phyloP scores from a whole-genome alignment of 225 moss, liverwort and hornwort species.

The Pseudoscleropodium purum region DNA sequence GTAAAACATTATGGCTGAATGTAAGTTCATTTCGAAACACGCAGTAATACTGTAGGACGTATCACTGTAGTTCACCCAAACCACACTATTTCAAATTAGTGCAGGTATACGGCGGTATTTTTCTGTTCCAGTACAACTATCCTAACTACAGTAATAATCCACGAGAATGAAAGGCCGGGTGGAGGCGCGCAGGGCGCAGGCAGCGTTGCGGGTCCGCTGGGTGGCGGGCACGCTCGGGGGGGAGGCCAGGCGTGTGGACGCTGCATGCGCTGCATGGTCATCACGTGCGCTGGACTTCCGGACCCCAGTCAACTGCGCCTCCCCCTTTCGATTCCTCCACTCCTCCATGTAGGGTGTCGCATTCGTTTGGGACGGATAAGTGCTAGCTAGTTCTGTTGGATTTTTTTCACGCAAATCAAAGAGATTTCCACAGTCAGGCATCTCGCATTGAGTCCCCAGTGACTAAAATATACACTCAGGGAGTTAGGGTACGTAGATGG shows the following conservation, averaged over 20 bases:
- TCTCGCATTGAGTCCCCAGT: neutral
- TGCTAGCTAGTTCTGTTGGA: neutral
- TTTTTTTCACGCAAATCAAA: neutral
- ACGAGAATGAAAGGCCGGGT: neutral
- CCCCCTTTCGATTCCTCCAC: neutral
- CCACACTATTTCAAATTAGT: neutral
- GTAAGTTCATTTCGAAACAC: neutral
- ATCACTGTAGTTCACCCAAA: neutral
- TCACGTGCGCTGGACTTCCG: slow-evolving; percentile 1
- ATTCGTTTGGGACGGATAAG: neutral
- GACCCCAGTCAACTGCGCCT: neutral
- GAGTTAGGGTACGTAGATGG: neutral
- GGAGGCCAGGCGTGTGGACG: neutral
- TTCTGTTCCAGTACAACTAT: too few relatives aligned
- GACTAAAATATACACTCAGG: neutral
- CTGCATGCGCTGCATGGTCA: neutral
- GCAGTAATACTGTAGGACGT: neutral
- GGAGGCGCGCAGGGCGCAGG: neutral
- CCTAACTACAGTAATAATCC: too few relatives aligned
- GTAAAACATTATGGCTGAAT: neutral
- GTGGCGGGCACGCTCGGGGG: slow-evolving; percentile 7
- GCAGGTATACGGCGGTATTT: neutral
- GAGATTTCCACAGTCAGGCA: neutral
- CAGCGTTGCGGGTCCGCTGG: neutral
- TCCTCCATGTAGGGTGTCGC: neutral